Conservation (phyloP, 2,329 filamentous ascomycete genomes). For the Xylariales sp. region DNA sequence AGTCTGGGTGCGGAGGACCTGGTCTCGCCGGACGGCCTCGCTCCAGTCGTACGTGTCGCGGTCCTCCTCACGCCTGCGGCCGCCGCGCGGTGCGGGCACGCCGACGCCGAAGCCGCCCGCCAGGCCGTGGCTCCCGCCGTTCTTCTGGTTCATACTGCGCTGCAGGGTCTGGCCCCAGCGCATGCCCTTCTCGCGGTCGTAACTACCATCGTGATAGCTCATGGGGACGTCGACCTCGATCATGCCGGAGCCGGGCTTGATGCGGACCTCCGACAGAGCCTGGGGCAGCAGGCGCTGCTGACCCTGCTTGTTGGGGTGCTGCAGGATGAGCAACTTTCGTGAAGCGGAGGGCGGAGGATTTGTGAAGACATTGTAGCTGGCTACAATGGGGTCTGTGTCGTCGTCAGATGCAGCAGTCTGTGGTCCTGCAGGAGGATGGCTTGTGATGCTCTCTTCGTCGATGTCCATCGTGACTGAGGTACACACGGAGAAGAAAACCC, state of each 20-base stretch:
- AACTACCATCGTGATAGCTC: constrained; percentile 61
- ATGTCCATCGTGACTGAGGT: constrained; percentile 10
- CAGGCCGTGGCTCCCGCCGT: constrained; percentile 63
- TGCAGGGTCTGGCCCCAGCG: constrained; percentile 76
- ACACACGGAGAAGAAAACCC: not conserved
- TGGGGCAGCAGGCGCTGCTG: constrained; percentile 49
- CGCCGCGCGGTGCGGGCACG: constrained; percentile 32
- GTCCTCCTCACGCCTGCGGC: constrained; percentile 30
- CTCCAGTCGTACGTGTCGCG: constrained; percentile 54
- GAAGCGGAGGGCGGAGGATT: constrained; percentile 63
- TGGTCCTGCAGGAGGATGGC: constrained; percentile 8
- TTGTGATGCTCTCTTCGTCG: constrained; percentile 8
- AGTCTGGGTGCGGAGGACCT: constrained; percentile 75
- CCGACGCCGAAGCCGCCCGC: constrained; percentile 69
- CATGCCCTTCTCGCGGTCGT: constrained; percentile 79
- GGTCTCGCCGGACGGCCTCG: constrained; percentile 63
- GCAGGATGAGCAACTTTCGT: constrained; percentile 73
- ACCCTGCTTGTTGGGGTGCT: constrained; percentile 76
- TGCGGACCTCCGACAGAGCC: constrained; percentile 68
- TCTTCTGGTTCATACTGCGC: constrained; percentile 53
- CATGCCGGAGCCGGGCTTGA: constrained; percentile 79
- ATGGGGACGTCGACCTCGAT: constrained; percentile 90
- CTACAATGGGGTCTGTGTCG: constrained; percentile 64
- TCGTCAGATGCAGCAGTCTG: constrained; percentile 10
- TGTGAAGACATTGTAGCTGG: constrained; percentile 80